phyloP scores from a whole-genome alignment of 2,329 filamentous ascomycete species.

The Hysterium pulicare region DNA sequence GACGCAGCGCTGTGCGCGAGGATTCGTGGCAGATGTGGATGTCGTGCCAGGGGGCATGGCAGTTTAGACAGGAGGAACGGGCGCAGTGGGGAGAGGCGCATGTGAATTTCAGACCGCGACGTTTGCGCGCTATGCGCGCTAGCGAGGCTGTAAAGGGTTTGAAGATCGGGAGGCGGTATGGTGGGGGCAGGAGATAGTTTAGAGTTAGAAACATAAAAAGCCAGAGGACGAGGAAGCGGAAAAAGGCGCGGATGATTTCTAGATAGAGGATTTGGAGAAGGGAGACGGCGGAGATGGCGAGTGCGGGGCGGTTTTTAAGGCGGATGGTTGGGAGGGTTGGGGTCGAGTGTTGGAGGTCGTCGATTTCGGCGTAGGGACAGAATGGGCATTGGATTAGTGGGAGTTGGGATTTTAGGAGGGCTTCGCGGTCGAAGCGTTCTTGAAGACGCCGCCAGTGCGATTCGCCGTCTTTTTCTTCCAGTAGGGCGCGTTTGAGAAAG shows the following conservation, averaged over 20 bases:
- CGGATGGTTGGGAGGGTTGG: constrained; percentile 18
- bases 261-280: constrained; percentile 30
- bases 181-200: constrained; percentile 16
- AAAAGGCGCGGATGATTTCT: constrained; percentile 22
- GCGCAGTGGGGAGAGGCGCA: constrained; percentile 69
- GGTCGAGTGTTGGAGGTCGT: constrained; percentile 44
- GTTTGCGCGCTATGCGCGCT: constrained; percentile 64
- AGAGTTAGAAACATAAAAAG: constrained; percentile 28
- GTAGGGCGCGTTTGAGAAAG: constrained; percentile 70
- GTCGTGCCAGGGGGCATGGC: constrained; percentile 79
- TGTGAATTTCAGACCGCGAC: constrained; percentile 71
- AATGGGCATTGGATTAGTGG: constrained; percentile 83
- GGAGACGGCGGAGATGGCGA: constrained; percentile 22
- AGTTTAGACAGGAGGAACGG: constrained; percentile 74
- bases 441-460: constrained; percentile 75
- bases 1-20: constrained; percentile 74
- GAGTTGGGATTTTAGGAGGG: constrained; percentile 67
- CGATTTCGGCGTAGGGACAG: constrained; percentile 85
- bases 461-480: constrained; percentile 63
- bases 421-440: constrained; percentile 73
- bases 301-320: constrained; percentile 29
- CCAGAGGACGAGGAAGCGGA: constrained; percentile 53
- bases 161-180: constrained; percentile 25
- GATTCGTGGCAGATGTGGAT: constrained; percentile 89
- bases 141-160: constrained; percentile 58